Percentiles rank a stretch among this genome's conserved stretches.
Evolutionary conservation across 495 filamentous ascomycete genomes (phyloP).

Genomic region (Penicillium coprophilum): DNA sequence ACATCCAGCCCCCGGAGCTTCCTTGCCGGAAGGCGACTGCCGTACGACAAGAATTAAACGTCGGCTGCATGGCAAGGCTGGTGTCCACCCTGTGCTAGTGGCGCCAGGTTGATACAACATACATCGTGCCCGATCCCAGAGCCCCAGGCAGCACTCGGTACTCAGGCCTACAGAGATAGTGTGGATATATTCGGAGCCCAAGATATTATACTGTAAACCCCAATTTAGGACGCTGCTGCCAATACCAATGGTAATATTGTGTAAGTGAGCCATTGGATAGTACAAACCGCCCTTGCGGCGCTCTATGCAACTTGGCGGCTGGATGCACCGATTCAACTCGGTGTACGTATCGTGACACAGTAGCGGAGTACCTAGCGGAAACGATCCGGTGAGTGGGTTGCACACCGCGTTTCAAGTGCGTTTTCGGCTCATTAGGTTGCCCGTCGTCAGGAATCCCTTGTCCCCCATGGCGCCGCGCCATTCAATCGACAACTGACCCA

Average conservation of each 20-base stretch:
- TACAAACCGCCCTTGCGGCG: conserved; percentile 11
- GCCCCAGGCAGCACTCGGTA: background rate
- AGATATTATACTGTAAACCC: background rate
- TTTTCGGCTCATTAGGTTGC: conserved; percentile 68
- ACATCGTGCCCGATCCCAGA: background rate
- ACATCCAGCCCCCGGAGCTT: background rate
- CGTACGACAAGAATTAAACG: conserved; percentile 11
- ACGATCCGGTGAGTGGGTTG: conserved; percentile 2
- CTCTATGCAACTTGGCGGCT: conserved; percentile 19
- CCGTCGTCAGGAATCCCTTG: conserved; percentile 80
- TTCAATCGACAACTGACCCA: conserved; percentile 81
- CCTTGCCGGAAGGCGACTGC: background rate
- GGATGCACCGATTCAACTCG: conserved; percentile 20
- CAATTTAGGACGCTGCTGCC: conserved; percentile 1
- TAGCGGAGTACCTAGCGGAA: no score
- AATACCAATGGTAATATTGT: conserved; percentile 9
- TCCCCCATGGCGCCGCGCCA: conserved; percentile 93
- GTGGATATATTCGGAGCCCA: background rate
- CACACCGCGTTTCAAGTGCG: conserved; percentile 40
- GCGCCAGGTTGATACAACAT: conserved; percentile 19
- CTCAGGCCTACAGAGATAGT: background rate
- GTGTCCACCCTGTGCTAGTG: conserved; percentile 18
- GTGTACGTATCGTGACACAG: conserved; percentile 14
- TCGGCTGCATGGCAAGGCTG: conserved; percentile 24
- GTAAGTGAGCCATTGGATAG: background rate